phyloP scores from a whole-genome alignment of 208 protist genomes.

The Crithidia brevicula region DNA sequence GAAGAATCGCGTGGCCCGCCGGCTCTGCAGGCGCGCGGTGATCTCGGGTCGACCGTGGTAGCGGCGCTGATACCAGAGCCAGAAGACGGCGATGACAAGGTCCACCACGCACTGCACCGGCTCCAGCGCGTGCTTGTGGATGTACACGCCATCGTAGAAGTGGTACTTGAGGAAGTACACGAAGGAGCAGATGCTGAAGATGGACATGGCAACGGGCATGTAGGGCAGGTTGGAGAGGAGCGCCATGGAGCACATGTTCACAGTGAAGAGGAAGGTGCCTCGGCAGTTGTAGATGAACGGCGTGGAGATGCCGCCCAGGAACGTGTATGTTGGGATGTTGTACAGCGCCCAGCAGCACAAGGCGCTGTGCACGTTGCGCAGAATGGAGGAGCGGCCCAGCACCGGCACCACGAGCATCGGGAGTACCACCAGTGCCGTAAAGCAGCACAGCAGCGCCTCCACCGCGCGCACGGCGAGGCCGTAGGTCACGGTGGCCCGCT shows the following conservation, averaged over 20 bases:
- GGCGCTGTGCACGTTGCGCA: slow-evolving; percentile 52
- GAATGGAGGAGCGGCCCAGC: slow-evolving; percentile 20
- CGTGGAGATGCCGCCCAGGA: slow-evolving; percentile 46
- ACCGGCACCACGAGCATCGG: slow-evolving; percentile 51
- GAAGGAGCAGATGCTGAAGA: slow-evolving; percentile 50
- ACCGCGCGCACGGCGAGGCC: slow-evolving; percentile 32
- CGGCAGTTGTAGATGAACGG: slow-evolving; percentile 59
- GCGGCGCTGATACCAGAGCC: slow-evolving; percentile 69
- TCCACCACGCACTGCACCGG: slow-evolving; percentile 48
- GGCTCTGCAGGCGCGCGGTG: slow-evolving; percentile 55
- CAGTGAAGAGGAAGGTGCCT: slow-evolving; percentile 55
- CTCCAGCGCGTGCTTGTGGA: slow-evolving; percentile 35
- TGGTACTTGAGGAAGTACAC: slow-evolving; percentile 69
- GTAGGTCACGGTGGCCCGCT: slow-evolving; percentile 31
- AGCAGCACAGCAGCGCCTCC: slow-evolving; percentile 40
- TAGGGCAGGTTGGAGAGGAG: slow-evolving; percentile 69
- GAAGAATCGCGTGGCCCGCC: slow-evolving; percentile 41
- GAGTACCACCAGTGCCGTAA: slow-evolving; percentile 50
- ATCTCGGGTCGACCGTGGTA: slow-evolving; percentile 60
- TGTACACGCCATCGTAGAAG: slow-evolving; percentile 58
- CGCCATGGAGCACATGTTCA: slow-evolving; percentile 73
- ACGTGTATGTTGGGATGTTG: slow-evolving; percentile 78
- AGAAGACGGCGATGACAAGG: slow-evolving; percentile 50
- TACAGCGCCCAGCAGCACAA: slow-evolving; percentile 64
- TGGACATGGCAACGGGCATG: slow-evolving; percentile 48